Conservation (phyloP, 495 filamentous ascomycete genomes). For the Platismatia glauca region DNA sequence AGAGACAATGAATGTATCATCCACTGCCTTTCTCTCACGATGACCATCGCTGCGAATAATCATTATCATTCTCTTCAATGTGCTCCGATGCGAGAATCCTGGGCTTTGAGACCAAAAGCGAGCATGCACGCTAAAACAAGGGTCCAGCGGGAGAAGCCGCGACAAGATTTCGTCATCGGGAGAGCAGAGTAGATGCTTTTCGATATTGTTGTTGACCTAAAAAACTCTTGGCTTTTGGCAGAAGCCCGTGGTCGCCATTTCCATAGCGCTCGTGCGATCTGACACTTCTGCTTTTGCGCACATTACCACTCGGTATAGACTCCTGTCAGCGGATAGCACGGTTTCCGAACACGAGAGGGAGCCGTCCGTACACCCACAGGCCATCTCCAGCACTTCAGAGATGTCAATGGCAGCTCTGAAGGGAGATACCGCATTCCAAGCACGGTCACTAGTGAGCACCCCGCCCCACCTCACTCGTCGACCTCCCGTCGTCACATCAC, state of each 20-base stretch:
- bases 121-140: background rate
- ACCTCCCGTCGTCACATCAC: background rate
- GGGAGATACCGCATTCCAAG: constrained; percentile 61
- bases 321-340: background rate
- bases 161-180: constrained; percentile 8
- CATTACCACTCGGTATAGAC: background rate
- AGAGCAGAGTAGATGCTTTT: background rate
- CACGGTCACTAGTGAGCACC: constrained; percentile 56
- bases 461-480: background rate
- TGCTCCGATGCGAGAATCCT: too few species aligned
- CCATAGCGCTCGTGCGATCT: background rate
- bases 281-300: too few species aligned
- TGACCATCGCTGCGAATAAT: background rate
- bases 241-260: background rate
- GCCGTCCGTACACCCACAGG: background rate
- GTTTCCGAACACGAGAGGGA: background rate
- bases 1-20: background rate
- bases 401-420: constrained; percentile 43
- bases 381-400: background rate
- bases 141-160: background rate
- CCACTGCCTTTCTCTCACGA: background rate
- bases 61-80: too few species aligned
- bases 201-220: background rate
- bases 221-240: background rate
- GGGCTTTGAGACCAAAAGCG: background rate